phyloP scores from a whole-genome alignment of 192 early-diverging fungal genomes.

The Gaertneriomyces semiglobifer region DNA sequence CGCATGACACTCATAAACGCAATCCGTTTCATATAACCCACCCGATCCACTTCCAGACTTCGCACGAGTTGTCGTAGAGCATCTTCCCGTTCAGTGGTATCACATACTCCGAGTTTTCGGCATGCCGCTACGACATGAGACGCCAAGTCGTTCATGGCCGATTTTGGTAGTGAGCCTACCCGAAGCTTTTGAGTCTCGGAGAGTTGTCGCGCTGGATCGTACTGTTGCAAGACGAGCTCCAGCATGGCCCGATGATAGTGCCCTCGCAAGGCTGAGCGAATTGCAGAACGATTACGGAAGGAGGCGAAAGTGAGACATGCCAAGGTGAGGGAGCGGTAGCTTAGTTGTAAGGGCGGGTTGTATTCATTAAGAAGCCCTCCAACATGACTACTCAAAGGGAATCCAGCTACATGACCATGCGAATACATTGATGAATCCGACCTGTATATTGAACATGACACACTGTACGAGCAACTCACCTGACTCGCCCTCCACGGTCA shows the following conservation, averaged over 20 bases:
- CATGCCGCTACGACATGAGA: neutral
- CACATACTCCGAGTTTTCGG: conserved; percentile 1
- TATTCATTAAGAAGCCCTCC: neutral
- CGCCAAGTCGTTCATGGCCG: neutral
- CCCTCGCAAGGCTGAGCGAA: conserved; percentile 2
- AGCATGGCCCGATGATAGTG: conserved; percentile 15
- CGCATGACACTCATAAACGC: conserved; percentile 13
- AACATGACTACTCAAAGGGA: conserved; percentile 1
- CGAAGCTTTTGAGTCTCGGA: neutral
- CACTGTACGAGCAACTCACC: neutral
- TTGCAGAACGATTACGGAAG: conserved; percentile 10
- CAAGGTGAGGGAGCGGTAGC: conserved; percentile 10
- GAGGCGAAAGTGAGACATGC: conserved; percentile 18
- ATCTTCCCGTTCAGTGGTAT: neutral
- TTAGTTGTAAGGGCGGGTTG: conserved; percentile 1
- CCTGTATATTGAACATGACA: too few species aligned
- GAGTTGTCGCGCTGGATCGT: neutral
- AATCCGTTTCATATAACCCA: neutral
- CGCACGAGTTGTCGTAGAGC: neutral
- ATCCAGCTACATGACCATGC: neutral
- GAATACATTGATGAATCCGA: neutral
- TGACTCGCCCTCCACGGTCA: neutral
- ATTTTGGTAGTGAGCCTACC: neutral
- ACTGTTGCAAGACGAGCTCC: conserved; percentile 7
- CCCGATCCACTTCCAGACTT: neutral